Conservation (phyloP, 2,329 filamentous ascomycete genomes). For the Exophiala sp. region DNA sequence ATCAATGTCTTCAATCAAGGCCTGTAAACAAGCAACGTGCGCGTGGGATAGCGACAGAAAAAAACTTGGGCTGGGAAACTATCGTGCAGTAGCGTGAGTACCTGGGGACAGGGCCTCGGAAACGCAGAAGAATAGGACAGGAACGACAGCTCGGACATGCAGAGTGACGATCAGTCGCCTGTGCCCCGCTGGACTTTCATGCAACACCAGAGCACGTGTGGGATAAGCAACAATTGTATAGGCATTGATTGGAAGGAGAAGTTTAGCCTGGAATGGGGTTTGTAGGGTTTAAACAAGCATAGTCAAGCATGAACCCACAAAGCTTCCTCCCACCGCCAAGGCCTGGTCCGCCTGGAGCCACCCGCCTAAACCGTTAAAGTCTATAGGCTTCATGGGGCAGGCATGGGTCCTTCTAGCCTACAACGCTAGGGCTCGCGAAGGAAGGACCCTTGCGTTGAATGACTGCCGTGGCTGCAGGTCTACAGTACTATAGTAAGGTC, state of each 20-base stretch:
- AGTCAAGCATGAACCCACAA: background rate
- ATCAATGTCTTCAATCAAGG: background rate
- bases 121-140: background rate
- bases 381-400: too few relatives aligned
- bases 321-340: background rate
- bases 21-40: background rate
- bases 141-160: background rate
- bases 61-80: background rate
- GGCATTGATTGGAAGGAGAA: background rate
- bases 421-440: too few relatives aligned
- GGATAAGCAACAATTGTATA: background rate
- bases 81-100: background rate
- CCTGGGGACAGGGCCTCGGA: background rate
- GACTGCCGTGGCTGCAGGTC: too few relatives aligned
- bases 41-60: background rate
- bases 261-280: background rate
- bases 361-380: too few relatives aligned
- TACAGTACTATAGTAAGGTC: background rate
- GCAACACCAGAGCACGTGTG: constrained; percentile 1
- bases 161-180: background rate
- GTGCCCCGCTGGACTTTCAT: background rate
- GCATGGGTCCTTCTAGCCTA: too few relatives aligned
- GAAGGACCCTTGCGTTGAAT: too few relatives aligned
- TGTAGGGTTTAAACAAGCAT: background rate
- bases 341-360: background rate